A percentile compares a stretch with the other conserved stretches of the same genome.
Evolutionary conservation across 2,329 filamentous ascomycete genomes (phyloP).

Genomic region (Fusarium incarnatum): DNA sequence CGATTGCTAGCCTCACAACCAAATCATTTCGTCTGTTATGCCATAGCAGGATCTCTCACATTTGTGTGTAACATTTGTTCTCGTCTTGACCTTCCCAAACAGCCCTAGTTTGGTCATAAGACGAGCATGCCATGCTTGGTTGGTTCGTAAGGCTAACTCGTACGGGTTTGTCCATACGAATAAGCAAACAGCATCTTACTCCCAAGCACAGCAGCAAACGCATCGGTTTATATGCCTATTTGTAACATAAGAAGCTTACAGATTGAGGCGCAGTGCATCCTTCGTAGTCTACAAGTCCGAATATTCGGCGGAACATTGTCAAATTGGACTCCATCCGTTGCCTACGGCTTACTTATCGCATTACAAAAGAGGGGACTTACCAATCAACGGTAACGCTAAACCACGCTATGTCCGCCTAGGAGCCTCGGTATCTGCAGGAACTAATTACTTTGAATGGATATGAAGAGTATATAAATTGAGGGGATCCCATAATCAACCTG

Average conservation of each 20-base stretch:
- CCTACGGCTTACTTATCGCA: not conserved
- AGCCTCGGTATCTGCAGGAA: not conserved
- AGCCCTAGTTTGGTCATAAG: not conserved
- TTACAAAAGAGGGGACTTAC: not conserved
- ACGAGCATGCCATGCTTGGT: not conserved
- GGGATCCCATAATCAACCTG: rapidly evolving
- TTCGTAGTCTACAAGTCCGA: not conserved
- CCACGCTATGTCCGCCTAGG: not conserved
- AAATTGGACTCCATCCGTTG: not conserved
- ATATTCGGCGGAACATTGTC: not conserved
- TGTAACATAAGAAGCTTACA: not conserved
- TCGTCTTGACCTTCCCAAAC: not conserved
- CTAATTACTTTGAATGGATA: not conserved
- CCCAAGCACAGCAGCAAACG: no score
- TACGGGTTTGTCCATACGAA: not conserved
- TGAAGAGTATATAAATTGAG: not conserved
- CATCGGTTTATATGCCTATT: not conserved
- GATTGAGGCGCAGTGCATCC: not conserved
- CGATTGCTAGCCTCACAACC: no score
- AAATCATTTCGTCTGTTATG: no score
- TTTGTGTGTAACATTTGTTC: not conserved
- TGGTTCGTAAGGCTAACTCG: not conserved
- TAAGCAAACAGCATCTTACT: not conserved
- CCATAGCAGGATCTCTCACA: no score
- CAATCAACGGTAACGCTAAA: not conserved